Base-by-base conservation (phyloP, 805 yeast species). In the Sugiyamaella boreocaroliniensis region DNA sequence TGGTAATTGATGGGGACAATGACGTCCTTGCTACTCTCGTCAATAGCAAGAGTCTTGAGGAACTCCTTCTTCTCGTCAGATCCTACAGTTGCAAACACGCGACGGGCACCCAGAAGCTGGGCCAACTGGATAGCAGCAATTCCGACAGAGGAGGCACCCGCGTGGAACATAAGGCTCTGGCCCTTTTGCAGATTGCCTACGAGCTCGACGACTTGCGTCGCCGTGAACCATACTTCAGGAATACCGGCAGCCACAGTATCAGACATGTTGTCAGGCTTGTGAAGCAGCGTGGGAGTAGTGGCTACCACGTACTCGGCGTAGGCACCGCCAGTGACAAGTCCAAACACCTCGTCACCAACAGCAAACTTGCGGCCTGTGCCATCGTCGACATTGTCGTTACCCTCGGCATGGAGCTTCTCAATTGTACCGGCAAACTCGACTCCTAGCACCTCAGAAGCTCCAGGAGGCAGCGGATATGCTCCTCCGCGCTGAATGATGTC, bases 181-280 rank as follows among this genome's bases (percentile, higher is more conserved):
- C 65, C 64, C 57, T 61, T 56, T 34, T 55, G 48, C 47, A 69
- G 56, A 15, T 53, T 50, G n/a, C 66, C 70, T 1, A 65, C 68
- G 32, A 54, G 29, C 10, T 57, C 58, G 7, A 71, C 56, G 7
- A 66, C 63, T 53, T 68, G 72, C 3, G 63, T 46, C 0, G 75
- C 75, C 5, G 71, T 62, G 40, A 68, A 60, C 75, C 75, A 71
- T 18, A 55, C 64, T 42, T 67, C 69, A 3, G 71, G 71, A 2
- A 71, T 51, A 0, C 65, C 59, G 1, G 73, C 71, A 1, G 71
- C 71, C 11, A 56, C 58, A 1, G 53, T 54, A 47, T 59, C 51
- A 9, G 60, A 43, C 44, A 70, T 18, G 4, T 54, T 55, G 1
- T 43, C 47, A 5, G 71, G 71, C 12, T 60, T 49, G 8, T 54